A percentile compares a stretch with the other conserved stretches of the same genome.
These are phyloP conservation scores for Arabis hirsuta DNA, from an alignment of 345 rosid species.

Conservation along the genomic window DNA sequence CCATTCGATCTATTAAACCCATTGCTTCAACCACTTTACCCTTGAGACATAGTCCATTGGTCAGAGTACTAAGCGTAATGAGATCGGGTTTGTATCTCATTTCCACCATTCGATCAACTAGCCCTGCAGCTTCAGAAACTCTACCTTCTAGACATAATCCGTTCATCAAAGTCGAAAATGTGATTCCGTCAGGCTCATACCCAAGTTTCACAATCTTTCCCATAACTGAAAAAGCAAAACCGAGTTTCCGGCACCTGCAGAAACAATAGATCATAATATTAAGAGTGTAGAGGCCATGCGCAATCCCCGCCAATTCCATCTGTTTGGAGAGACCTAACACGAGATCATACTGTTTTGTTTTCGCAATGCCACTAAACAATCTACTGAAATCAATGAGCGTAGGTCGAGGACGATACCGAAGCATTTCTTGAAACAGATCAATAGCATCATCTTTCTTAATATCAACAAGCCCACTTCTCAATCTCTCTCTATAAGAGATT, in stretches of 20 bases:
- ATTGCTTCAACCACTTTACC: slow-evolving; percentile 8
- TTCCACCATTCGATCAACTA: background rate
- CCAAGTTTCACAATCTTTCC: slow-evolving; percentile 15
- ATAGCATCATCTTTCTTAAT: slow-evolving; percentile 6
- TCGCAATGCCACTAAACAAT: background rate
- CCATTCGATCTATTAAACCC: slow-evolving; percentile 23
- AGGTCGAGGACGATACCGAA: slow-evolving; percentile 13
- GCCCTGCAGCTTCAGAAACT: background rate
- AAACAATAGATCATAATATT: background rate
- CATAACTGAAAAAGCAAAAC: background rate
- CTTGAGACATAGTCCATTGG: slow-evolving; percentile 19
- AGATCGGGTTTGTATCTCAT: background rate
- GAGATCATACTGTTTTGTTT: background rate
- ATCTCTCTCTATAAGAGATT: background rate
- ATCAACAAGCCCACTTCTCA: background rate
- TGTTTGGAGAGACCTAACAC: background rate
- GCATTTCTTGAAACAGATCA: background rate
- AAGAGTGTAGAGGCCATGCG: background rate
- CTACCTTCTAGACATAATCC: slow-evolving; percentile 8
- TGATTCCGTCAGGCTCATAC: background rate
- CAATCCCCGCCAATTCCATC: background rate
- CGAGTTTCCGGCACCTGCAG: background rate
- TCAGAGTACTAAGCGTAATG: background rate
- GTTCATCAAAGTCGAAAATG: background rate
- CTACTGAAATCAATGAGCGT: background rate